Percentiles rank a stretch among this genome's conserved stretches.
phyloP scores from a whole-genome alignment of 441 rosid genomes.

The Erodium texanum region DNA sequence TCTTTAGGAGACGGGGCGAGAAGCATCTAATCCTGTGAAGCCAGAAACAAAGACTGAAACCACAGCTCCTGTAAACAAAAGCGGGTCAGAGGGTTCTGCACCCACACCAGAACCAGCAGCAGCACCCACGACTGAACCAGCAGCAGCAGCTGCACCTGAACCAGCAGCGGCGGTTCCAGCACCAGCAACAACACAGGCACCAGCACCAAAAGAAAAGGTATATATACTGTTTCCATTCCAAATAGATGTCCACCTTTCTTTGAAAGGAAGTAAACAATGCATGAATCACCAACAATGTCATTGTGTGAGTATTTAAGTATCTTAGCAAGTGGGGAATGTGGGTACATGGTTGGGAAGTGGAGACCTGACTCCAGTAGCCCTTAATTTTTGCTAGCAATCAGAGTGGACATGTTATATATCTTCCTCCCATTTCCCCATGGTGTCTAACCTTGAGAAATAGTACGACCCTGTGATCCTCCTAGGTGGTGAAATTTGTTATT shows the following conservation, averaged over 20 bases:
- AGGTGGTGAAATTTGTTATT: background rate
- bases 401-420: no score
- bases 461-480: no score
- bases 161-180: background rate
- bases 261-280: background rate
- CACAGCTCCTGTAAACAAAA: slow-evolving; percentile 30
- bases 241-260: background rate
- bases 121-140: no score
- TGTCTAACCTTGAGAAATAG: no score
- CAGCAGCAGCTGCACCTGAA: slow-evolving; percentile 36
- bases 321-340: no score
- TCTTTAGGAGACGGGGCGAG: slow-evolving; percentile 28
- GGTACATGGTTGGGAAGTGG: no score
- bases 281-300: background rate
- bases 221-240: background rate
- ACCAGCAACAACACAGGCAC: no score
- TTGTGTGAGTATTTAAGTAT: no score
- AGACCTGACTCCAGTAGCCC: no score
- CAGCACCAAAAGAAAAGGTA: no score
- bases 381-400: no score
- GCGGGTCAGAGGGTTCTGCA: slow-evolving; percentile 29
- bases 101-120: slow-evolving; percentile 13
- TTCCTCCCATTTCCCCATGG: no score
- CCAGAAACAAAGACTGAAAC: slow-evolving; percentile 26
- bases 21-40: slow-evolving; percentile 18